Base-by-base conservation (phyloP, 768 basidiomycete species). In the Leccinum rimulosum region DNA sequence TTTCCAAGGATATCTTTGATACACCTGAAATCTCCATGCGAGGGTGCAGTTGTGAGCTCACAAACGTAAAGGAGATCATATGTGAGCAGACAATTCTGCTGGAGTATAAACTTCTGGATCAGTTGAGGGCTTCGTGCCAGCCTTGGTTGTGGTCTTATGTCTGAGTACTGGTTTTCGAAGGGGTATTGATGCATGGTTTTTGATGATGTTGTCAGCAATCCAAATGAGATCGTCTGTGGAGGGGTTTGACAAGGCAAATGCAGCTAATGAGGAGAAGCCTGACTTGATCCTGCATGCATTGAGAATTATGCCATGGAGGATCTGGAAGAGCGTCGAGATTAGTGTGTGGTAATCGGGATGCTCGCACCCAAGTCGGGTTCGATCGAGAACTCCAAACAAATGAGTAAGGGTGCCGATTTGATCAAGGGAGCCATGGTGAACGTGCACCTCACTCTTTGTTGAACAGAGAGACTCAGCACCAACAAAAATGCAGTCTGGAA, bases 11-110 rank as follows among this genome's bases (percentile, higher is more conserved):
- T 62, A 15, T 67, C 66, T 54, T 78, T 70, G 0, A 77, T 50
- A 0, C 65, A 62, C 0, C 75, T 74, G 52, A 73, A 70, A 54
- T 79, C 76, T 0, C 76, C 74, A 17, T 60, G 55, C 0, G 68
- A 47, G 0, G 70, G 66, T 0, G 76, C 74, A 1, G 52, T 10
- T 2, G 65, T 56, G 1, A 77, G 68, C 50, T 76, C 73, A 0
- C 56, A 5, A 0, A 76, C 61, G 38, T 71, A 65, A 1, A 77
- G 61, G 0, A 79, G 61, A 50, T 77, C 72, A 0, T 66, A 61
- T 0, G 65, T 70, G 0, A 78, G 62, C 0, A 70, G 56, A 0
- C 55, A 53, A 48, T 79, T 79, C 0, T 63, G 31, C 27, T 66
- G 52, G 1, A 66, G 54, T 1, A 10, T 55, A 57, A 4, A 17